Base-by-base conservation (phyloP, 129 eudicot species). In the Pseudognaphalium luteoalbum region DNA sequence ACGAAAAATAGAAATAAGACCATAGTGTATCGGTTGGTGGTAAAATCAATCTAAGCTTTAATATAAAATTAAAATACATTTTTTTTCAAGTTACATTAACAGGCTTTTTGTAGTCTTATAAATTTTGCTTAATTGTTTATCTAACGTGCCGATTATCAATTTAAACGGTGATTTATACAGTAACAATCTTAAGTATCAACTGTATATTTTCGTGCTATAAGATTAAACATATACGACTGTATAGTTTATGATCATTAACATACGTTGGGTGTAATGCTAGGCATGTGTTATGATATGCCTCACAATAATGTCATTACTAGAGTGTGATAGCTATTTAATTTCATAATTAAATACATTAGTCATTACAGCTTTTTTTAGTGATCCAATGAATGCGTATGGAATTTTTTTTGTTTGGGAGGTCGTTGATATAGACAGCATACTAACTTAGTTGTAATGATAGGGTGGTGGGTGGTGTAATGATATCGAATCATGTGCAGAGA, bases 401-500 rank as follows among this genome's bases (percentile, higher is more conserved):
- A 72, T 15, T 39, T 28, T 29, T 6, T 17, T 78, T 7, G 14
- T 28, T 78, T 16, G 50, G 41, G 75, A 77, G 84, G 75, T 80
- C 71, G 17, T 14, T 74, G 71, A 66, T 66, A 66, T 73, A 14
- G 14, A 11, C n/a, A 21, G 4, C 52, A 78, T 62, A 62, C 68
- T 65, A 42, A 73, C 22, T 39, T 15, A 74, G 65, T 66, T 57
- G 34, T 59, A 50, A 50, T 69, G 52, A 73, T 74, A 95, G 99
- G 99, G 99, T 75, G 99, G 99, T 34, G 99, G 99, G 77, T 95
- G 99, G 99, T 95, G 99, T 89, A 91, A 91, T 75, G 94, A 86
- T 80, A 68, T 95, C 15, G 78, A 83, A 60, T 75, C 99, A 62
- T 95, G 99, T 76, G 75, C 85, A 77, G 96, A 78, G 20, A 86